Evolutionary conservation across 345 rosid genomes (phyloP).

Genomic region (Euphorbia peplus): DNA sequence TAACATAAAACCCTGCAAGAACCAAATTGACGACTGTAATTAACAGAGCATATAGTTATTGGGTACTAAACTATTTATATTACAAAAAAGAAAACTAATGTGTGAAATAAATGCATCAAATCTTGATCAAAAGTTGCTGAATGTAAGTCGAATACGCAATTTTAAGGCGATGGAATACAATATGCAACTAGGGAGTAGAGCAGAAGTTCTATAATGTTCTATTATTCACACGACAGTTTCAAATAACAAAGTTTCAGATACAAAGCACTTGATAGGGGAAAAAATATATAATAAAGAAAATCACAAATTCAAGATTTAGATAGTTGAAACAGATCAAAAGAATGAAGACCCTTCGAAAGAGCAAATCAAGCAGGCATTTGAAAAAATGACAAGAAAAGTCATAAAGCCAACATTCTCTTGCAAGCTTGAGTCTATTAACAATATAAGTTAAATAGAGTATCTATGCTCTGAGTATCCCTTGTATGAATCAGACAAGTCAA

Average conservation of each 20-base stretch:
- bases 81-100: not conserved
- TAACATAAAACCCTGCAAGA: constrained; percentile 66
- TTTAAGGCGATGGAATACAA: not conserved
- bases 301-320: not conserved
- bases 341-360: too few relatives aligned
- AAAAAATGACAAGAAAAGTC: too few relatives aligned
- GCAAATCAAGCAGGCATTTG: too few relatives aligned
- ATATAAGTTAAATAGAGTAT: too few relatives aligned
- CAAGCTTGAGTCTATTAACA: too few relatives aligned
- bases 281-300: not conserved
- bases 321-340: not conserved
- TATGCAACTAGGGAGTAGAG: not conserved
- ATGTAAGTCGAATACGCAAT: not conserved
- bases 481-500: not conserved
- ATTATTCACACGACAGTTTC: not conserved
- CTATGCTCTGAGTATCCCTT: too few relatives aligned
- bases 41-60: not conserved
- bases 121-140: not conserved
- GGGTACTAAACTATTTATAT: not conserved
- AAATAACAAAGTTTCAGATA: not conserved
- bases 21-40: constrained; percentile 16
- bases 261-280: not conserved
- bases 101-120: not conserved
- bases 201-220: not conserved
- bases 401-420: too few relatives aligned